A percentile compares a stretch with the other conserved stretches of the same genome.
Evolutionary conservation across 2,329 filamentous ascomycete genomes (phyloP).

Genomic region (Falciphora oryzae): DNA sequence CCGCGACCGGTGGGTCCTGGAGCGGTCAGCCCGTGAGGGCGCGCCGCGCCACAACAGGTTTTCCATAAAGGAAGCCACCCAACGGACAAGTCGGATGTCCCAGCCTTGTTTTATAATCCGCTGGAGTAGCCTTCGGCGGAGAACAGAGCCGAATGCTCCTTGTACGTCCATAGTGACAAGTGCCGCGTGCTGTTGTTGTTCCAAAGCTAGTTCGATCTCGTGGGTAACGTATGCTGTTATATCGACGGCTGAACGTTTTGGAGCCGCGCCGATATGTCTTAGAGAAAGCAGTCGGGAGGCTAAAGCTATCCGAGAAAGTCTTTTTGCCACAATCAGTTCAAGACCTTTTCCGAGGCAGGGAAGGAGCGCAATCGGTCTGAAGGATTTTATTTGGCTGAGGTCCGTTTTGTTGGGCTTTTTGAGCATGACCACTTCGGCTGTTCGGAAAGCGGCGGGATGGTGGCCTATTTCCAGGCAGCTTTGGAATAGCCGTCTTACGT

Average conservation of each 20-base stretch:
- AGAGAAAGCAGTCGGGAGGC: not conserved
- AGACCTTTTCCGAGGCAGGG: not conserved
- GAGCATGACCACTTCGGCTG: no score
- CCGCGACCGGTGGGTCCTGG: no score
- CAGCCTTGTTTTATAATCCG: not conserved
- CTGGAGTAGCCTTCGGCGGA: not conserved
- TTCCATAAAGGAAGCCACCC: not conserved
- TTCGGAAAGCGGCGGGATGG: not conserved
- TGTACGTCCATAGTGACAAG: not conserved
- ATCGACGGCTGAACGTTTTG: not conserved
- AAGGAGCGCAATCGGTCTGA: not conserved
- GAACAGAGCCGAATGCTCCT: not conserved
- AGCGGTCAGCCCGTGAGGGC: no score
- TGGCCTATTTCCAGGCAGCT: not conserved
- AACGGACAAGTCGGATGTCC: not conserved
- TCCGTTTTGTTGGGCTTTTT: no score
- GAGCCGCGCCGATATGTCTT: not conserved
- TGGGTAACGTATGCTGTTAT: not conserved
- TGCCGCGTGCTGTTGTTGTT: not conserved
- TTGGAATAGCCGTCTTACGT: not conserved
- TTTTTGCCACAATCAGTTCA: not conserved
- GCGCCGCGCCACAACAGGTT: no score
- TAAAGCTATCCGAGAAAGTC: not conserved
- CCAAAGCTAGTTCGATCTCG: not conserved
- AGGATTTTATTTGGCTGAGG: not conserved